These are phyloP conservation scores for Aspergillus sp. DNA, from an alignment of 2,329 filamentous ascomycete genomes.

Conservation along the genomic window DNA sequence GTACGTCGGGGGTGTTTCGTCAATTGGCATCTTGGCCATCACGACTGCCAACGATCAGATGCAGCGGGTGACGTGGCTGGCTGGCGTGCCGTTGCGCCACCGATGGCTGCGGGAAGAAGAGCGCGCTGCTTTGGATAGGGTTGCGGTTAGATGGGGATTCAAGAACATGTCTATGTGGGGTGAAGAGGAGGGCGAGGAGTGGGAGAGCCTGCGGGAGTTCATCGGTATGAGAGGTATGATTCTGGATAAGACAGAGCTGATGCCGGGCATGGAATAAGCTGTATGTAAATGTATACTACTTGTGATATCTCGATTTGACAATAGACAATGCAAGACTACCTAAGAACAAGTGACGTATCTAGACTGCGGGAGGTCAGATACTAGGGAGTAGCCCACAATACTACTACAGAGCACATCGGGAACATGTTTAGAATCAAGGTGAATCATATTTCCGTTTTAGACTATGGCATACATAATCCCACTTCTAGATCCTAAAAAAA, in stretches of 20 bases:
- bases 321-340: background rate
- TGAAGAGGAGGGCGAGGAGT: constrained; percentile 88
- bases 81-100: constrained; percentile 74
- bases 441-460: constrained; percentile 34
- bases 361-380: background rate
- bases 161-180: constrained; percentile 75
- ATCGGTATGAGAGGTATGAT: constrained; percentile 83
- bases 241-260: constrained; percentile 81
- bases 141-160: constrained; percentile 91
- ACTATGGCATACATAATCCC: constrained; percentile 31
- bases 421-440: constrained; percentile 26
- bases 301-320: background rate
- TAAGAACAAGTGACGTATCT: background rate
- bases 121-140: constrained; percentile 77
- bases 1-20: constrained; percentile 78
- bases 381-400: background rate
- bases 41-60: constrained; percentile 93
- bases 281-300: background rate
- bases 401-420: background rate
- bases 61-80: constrained; percentile 86
- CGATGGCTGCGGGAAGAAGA: constrained; percentile 91
- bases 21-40: constrained; percentile 78
- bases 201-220: constrained; percentile 82
- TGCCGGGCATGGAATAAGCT: constrained; percentile 83
- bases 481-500: constrained; percentile 22